A percentile compares a stretch with the other conserved stretches of the same genome.
Evolutionary conservation across 1,284 basidiomycete species (phyloP).

Genomic region (Sphaerobolus stellatus): DNA sequence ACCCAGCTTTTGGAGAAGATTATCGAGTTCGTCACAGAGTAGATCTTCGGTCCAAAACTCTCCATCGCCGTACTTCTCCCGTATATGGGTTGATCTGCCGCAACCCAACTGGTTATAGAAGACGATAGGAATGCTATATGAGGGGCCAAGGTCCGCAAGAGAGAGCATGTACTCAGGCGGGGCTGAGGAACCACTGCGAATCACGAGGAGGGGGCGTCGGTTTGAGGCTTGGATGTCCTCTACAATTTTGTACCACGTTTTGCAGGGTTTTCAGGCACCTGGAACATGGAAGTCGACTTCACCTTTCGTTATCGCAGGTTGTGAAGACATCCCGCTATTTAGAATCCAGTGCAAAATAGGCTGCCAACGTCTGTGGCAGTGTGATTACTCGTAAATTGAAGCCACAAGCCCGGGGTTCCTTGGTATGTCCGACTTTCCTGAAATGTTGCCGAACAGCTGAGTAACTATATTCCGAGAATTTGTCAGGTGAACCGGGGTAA

Average conservation of each 20-base stretch:
- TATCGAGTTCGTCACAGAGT: slow-evolving; percentile 49
- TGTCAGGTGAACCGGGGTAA: no score
- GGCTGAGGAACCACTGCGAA: slow-evolving; percentile 40
- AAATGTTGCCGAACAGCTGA: no score
- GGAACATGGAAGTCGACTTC: not conserved
- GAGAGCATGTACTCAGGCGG: slow-evolving; percentile 40
- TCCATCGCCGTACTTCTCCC: slow-evolving; percentile 29
- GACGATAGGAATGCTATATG: slow-evolving; percentile 40
- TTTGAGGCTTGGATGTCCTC: slow-evolving; percentile 32
- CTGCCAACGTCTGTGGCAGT: no score
- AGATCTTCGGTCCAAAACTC: slow-evolving; percentile 48
- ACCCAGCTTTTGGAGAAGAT: slow-evolving; percentile 38
- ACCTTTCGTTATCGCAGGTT: not conserved
- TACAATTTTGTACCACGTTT: slow-evolving; percentile 33
- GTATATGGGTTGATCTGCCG: slow-evolving; percentile 43
- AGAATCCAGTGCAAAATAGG: no score
- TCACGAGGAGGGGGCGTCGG: slow-evolving; percentile 34
- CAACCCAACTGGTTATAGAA: slow-evolving; percentile 53
- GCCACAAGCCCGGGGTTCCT: no score
- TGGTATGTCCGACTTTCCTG: no score
- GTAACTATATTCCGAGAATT: no score
- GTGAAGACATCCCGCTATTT: not conserved
- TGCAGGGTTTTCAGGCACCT: slow-evolving; percentile 35
- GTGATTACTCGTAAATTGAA: not conserved
- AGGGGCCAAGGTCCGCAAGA: slow-evolving; percentile 31